Evolutionary conservation across 352 stramenopile species (phyloP).

Genomic region (Pythium volutum): DNA sequence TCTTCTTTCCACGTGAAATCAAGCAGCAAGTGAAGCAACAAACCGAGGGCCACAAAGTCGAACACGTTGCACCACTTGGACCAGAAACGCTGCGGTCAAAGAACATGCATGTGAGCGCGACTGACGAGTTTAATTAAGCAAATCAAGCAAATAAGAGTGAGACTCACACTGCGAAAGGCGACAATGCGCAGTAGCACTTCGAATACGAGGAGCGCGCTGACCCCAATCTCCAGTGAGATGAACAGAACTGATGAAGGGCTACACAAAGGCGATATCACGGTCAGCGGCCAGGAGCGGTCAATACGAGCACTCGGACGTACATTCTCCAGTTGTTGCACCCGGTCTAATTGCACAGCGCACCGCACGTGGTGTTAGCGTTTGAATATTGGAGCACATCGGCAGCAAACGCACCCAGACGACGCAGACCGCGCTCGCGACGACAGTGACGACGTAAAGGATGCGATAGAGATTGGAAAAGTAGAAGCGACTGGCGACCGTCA

Average conservation of each 20-base stretch:
- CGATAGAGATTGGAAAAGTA: conserved; percentile 83
- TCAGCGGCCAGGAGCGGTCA: background rate
- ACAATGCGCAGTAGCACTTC: conserved; percentile 82
- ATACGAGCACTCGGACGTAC: conserved; percentile 25
- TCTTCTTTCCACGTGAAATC: background rate
- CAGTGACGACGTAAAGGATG: conserved; percentile 78
- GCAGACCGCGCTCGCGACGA: conserved; percentile 65
- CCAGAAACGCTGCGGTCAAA: conserved; percentile 58
- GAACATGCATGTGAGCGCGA: background rate
- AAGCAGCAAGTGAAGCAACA: background rate
- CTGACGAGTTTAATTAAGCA: background rate
- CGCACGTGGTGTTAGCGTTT: background rate
- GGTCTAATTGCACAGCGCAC: conserved; percentile 33
- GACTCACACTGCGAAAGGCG: conserved; percentile 62
- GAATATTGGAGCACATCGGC: background rate
- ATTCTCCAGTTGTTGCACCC: conserved; percentile 73
- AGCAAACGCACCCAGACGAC: conserved; percentile 55
- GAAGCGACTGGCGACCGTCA: conserved; percentile 73
- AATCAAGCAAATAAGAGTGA: background rate
- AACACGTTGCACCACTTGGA: conserved; percentile 86
- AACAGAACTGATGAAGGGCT: conserved; percentile 74
- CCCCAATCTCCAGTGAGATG: conserved; percentile 75
- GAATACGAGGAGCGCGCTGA: conserved; percentile 72
- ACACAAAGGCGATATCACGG: background rate
- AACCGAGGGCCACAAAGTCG: conserved; percentile 71